Base-by-base conservation (phyloP, 495 filamentous ascomycete genomes). In the Margaritispora aquatica region DNA sequence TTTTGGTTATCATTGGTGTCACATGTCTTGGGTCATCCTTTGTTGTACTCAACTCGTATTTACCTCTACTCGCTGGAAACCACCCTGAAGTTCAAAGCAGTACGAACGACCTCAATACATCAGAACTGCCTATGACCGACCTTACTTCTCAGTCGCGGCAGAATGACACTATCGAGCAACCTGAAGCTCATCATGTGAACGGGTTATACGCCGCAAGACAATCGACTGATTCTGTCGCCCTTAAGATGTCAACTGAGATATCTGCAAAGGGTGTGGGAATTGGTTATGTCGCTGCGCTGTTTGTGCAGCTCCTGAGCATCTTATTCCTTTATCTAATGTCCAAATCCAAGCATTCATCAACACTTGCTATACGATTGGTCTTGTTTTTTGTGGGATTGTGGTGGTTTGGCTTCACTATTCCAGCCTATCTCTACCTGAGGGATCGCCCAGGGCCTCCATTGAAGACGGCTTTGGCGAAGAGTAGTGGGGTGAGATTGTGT, bases 321-420 rank as follows among this genome's bases (percentile, higher is more conserved):
- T 60, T 85, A 3, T 80, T 96, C 20, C 80, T 95, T 5, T 71
- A 89, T n/a, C 62, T 74, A 23, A 87, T 86, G 61, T 80, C 81
- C 17, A 89, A 88, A 53, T 86, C 85, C 15, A 44, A 26, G 34
- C 57, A 41, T 26, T 64, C 65, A 19, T 64, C 88, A 15, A 88
- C 87, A 0, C 85, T 88, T 72, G 85, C 86, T 2, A 78, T 94
- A 48, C 84, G 93, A 29, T 73, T 96, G 31, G 90, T 94, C 2
- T 80, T 98, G 15, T 90, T 95, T 66, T 68, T 91, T 38, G 85
- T 97, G 47, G 94, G 94, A 11, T 68, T 86, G 20, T 98, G 94
- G 94, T 97, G 94, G 94, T 85, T 94, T 52, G 54, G 81, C 34
- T 97, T 97, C 67, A 93, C 91, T n/a, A 83, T 97, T 53, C 94